Base-by-base conservation (phyloP, 2,329 filamentous ascomycete species). In the Aspergillus fumigatus region DNA sequence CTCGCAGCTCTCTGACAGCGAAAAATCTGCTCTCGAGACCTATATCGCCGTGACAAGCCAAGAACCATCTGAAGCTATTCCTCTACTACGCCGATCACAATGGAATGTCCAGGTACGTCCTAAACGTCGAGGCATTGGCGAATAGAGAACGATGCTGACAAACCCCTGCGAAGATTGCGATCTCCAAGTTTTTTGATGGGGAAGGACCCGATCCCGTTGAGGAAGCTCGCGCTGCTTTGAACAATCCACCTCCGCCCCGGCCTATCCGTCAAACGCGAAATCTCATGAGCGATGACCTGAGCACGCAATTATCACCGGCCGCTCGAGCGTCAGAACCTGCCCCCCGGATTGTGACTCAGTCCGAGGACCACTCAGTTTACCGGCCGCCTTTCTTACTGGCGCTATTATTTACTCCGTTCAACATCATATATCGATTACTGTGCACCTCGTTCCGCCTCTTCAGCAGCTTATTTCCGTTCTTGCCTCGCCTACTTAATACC, bases 131-230 rank as follows among this genome's bases (percentile, higher is more conserved):
- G 4, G 3, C 1, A 21, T 7, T n/a, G 27, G 17, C 49, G 4
- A 23, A 21, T 17, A 3, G 26, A 47, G 19, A 19, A 49, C 47
- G 26, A 1, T 52, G 43, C 54, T 61, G 47, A 63, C 50, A 48
- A 57, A 72, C 55, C 47, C 53, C 52, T 54, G 43, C 26, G 32
- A 70, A 97, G 88, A 96, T 97, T 67, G 93, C 94, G 56, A 93
- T 99, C 62, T 86, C 94, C 62, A 95, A 95, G 70, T 97, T 97
- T 83, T 99, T 97, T 72, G 94, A 99, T 68, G 94, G 94, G 65
- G 94, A 97, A 76, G 88, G 88, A 3, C 84, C 91, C 50, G 90
- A 96, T 71, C 88, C 85, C 11, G 79, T 93, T 19, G 88, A 89
- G 56, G 90, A 94, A 76, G 89, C 89, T 56, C 82, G 87, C 51